Evolutionary conservation across 176 grass and related monocot genomes (phyloP), one percentile per base, ranked within the genome.

Genomic region (Tuctoria greenei): DNA sequence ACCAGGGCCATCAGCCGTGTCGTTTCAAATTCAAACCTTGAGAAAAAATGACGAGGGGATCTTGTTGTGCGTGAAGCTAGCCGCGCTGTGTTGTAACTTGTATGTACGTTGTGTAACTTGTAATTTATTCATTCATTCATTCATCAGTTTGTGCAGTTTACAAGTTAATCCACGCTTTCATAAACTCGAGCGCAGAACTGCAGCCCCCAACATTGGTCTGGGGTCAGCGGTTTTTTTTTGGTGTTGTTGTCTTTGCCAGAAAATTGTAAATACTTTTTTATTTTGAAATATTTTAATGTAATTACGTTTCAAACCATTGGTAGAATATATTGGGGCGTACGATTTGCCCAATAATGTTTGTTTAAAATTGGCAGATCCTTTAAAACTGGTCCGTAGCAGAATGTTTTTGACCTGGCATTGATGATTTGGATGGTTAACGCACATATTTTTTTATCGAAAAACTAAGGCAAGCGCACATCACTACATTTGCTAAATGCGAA

Each of bases 1-100:
- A 78, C 79, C 80, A 91, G 88, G 79, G 82, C 25, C 38, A 76
- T 25, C 58, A 90, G 90, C 67, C 66, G 68, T 13, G 18, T 78
- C 18, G 40, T 82, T 35, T 81, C 80, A 13, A 93, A 84, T 73
- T 60, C 67, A 42, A 70, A 24, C 37, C 16, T 52, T 79, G 81
- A 66, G 35, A 51, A 67, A 62, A 89, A 85, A 71, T 81, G 26
- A 73, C 43, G 4, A 20, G 35, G 5, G 31, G 9, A 21, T 73
- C 39, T 16, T n/a, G 21, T 69, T 42, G n/a, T 31, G 31, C 31
- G 31, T 54, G 35, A 24, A 54, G 45, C 0, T 44, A 78, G 39
- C 4, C 23, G 20, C 40, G 47, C 35, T 25, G 37, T 74, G 72
- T 65, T 82, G 63, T 79, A 79, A 35, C 5, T 58, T 70, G 5